Base-by-base conservation (phyloP, 1,139 yeast genomes). In the Diutina mesorugosa region DNA sequence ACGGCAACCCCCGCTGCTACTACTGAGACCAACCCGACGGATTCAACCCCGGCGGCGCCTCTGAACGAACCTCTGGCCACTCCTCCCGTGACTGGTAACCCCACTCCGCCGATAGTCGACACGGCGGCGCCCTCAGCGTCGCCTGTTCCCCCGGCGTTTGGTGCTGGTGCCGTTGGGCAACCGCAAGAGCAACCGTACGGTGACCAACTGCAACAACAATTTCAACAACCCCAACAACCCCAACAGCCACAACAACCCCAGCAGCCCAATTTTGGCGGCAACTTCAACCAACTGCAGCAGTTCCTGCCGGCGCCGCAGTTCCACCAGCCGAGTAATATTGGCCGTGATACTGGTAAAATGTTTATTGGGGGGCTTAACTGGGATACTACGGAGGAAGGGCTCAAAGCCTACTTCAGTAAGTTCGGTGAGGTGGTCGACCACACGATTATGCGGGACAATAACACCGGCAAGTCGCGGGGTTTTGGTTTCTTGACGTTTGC, bases 301-400 rank as follows among this genome's bases (percentile, higher is more conserved):
- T 18, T 46, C 5, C 29, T 21, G 29, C 48, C n/a, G 48, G 28
- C 48, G 12, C 48, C n/a, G 4, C 28, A 16, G 12, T 32, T 12
- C 46, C 54, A 51, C 7, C 66, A 65, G 21, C 75, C 75, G 16
- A 74, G 79, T 12, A 71, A 67, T 57, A 63, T 75, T 61, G 79
- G 79, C 12, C 70, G 67, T 57, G 79, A 73, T 55, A 80, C 81
- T 60, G 96, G 97, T 58, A 93, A 93, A 68, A 90, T 95, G 97
- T 93, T 93, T 68, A 84, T 93, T 69, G 99, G 99, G 62, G 99
- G 99, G 56, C 82, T 93, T 63, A 95, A 93, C 66, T 93, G 99
- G 99, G 99, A 93, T 66, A 93, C 99, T 35, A 86, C 95, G 8
- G 99, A 93, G 66, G 96, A 85, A 59, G 81, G 83, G 32, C 71